Conservation (phyloP, 306 rosid genomes). For the Rosa lucieae region DNA sequence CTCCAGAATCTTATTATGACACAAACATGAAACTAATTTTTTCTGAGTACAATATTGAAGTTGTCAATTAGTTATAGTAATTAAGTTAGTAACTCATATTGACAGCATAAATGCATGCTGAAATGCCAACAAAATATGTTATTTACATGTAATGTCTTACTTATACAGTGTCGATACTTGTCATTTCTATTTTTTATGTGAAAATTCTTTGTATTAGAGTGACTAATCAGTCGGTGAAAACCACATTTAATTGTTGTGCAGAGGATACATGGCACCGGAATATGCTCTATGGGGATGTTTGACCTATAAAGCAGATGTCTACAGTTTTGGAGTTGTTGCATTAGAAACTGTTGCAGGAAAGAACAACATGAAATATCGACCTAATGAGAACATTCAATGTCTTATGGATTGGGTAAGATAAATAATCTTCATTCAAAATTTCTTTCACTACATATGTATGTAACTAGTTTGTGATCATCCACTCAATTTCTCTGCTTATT, state of each 20-base stretch:
- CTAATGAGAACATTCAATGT: constrained; percentile 50
- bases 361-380: constrained; percentile 28
- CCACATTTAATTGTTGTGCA: not conserved
- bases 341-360: constrained; percentile 21
- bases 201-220: not conserved
- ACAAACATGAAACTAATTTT: too few species aligned
- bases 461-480: not conserved
- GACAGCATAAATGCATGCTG: not conserved
- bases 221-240: not conserved
- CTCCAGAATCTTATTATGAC: not conserved
- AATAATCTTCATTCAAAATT: not conserved
- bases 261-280: constrained; percentile 29
- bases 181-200: not conserved
- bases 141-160: not conserved
- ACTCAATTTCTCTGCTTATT: not conserved
- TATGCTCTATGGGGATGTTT: constrained; percentile 24
- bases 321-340: constrained; percentile 21
- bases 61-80: not conserved
- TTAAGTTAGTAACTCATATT: too few species aligned
- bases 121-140: not conserved
- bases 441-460: not conserved
- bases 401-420: constrained; percentile 58
- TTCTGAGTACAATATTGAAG: not conserved
- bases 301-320: constrained; percentile 25
- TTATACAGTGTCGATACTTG: not conserved